phyloP scores from a whole-genome alignment of 257 asterid genomes.

The Echium plantagineum region DNA sequence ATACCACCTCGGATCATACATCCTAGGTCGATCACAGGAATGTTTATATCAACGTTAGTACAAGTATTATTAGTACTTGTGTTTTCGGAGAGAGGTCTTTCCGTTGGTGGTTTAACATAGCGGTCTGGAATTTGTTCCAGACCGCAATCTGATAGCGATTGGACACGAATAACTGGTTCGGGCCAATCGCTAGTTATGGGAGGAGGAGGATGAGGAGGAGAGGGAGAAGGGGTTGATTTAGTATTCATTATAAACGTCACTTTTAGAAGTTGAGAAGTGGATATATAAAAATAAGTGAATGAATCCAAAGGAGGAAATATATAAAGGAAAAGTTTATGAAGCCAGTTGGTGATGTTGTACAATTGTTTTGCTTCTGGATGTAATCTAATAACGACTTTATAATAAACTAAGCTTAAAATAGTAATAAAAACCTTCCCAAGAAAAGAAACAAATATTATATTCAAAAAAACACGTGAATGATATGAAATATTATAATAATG shows the following conservation, averaged over 20 bases:
- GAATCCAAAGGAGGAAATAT: background rate
- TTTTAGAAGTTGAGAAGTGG: too few species aligned
- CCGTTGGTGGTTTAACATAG: constrained; percentile 8
- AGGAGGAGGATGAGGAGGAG: too few species aligned
- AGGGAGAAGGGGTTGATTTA: background rate
- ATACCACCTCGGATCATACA: background rate
- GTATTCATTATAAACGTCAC: background rate
- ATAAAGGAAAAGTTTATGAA: background rate
- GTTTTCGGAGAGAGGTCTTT: constrained; percentile 3
- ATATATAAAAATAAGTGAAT: background rate
- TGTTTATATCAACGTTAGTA: background rate
- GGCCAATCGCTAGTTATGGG: constrained; percentile 8
- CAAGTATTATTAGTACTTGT: background rate
- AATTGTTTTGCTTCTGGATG: background rate
- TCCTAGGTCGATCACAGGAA: constrained; percentile 6
- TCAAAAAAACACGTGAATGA: background rate
- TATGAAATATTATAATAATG: background rate
- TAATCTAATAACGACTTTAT: background rate
- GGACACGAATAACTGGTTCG: constrained; percentile 10
- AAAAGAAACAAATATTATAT: too few species aligned
- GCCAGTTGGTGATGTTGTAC: background rate
- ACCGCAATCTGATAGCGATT: constrained; percentile 10
- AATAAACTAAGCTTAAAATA: background rate
- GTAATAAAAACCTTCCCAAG: background rate
- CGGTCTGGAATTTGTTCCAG: constrained; percentile 4